A percentile compares a stretch with the other conserved stretches of the same genome.
Evolutionary conservation across 2,329 filamentous ascomycete species (phyloP).

Genomic region (Lecanicillium sp.): DNA sequence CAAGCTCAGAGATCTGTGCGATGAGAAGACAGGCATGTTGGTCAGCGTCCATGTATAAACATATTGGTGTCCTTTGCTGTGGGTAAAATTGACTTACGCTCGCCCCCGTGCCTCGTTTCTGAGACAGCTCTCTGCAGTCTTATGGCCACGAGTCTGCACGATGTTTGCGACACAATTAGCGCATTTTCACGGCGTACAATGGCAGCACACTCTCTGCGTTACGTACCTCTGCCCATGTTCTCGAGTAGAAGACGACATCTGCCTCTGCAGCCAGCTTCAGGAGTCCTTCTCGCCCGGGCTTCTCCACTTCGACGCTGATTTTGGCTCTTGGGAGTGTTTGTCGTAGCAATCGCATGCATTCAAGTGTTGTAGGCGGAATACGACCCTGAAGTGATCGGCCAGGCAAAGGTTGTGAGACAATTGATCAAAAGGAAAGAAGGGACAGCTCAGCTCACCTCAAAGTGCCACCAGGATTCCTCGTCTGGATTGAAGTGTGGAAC

Average conservation of each 20-base stretch:
- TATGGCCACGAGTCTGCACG: slow-evolving; percentile 28
- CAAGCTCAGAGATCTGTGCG: slow-evolving; percentile 39
- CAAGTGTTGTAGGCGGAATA: slow-evolving; percentile 50
- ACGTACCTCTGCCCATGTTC: slow-evolving; percentile 59
- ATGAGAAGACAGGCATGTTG: slow-evolving; percentile 10
- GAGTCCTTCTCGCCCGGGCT: slow-evolving; percentile 54
- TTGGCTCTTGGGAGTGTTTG: slow-evolving; percentile 31
- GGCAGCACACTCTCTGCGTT: slow-evolving; percentile 2
- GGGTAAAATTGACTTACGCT: slow-evolving; percentile 31
- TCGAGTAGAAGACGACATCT: slow-evolving; percentile 68
- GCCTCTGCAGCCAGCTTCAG: slow-evolving; percentile 51
- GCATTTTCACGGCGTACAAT: too few species aligned
- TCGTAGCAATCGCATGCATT: slow-evolving; percentile 52
- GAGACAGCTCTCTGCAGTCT: slow-evolving; percentile 44
- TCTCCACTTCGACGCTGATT: slow-evolving; percentile 68
- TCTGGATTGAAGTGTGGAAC: slow-evolving; percentile 28
- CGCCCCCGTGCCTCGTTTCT: slow-evolving; percentile 30
- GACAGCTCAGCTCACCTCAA: slow-evolving; percentile 55
- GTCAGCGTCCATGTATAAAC: slow-evolving; percentile 13
- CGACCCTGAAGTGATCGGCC: slow-evolving; percentile 42
- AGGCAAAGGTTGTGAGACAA: neutral
- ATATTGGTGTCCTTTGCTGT: neutral
- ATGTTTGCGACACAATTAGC: neutral
- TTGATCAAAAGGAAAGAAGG: slow-evolving; percentile 1
- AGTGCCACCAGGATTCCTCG: slow-evolving; percentile 57